Evolutionary conservation across 176 grass and related monocot species (phyloP).

Genomic region (Puccinellia tenuiflora): DNA sequence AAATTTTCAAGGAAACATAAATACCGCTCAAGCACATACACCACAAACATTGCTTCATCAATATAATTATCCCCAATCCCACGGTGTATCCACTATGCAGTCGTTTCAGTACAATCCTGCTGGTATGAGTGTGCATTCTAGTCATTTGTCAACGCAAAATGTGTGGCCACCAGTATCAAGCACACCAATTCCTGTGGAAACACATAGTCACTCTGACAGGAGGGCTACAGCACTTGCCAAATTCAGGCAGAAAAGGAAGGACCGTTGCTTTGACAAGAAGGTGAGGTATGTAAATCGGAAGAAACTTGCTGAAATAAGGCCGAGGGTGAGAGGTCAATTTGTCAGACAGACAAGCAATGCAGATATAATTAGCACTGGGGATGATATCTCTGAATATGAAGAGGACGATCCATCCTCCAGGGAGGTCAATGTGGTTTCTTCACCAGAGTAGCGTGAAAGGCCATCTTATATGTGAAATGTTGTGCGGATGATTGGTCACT

Average conservation of each 20-base stretch:
- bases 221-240: constrained; percentile 84
- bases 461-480: constrained; percentile 26
- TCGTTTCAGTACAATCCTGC: constrained; percentile 58
- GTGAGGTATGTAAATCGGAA: constrained; percentile 89
- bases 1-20: constrained; percentile 64
- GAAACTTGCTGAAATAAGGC: constrained; percentile 81
- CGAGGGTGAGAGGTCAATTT: constrained; percentile 84
- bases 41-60: constrained; percentile 44
- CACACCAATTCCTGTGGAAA: constrained; percentile 44
- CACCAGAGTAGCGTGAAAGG: constrained; percentile 46
- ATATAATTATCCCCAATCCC: constrained; percentile 51
- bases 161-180: constrained; percentile 44
- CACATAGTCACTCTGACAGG: constrained; percentile 44
- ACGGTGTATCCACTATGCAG: constrained; percentile 45
- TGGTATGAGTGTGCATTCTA: constrained; percentile 49
- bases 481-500: constrained; percentile 26
- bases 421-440: constrained; percentile 59
- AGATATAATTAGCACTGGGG: constrained; percentile 56
- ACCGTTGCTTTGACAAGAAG: constrained; percentile 94
- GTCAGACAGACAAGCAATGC: constrained; percentile 58
- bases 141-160: constrained; percentile 45
- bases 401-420: constrained; percentile 57
- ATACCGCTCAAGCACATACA: constrained; percentile 41
- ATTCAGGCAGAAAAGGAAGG: constrained; percentile 89
- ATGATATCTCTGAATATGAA: constrained; percentile 78